phyloP scores from a whole-genome alignment of 148 eudicot species.

The Mesembryanthemum crystallinum region DNA sequence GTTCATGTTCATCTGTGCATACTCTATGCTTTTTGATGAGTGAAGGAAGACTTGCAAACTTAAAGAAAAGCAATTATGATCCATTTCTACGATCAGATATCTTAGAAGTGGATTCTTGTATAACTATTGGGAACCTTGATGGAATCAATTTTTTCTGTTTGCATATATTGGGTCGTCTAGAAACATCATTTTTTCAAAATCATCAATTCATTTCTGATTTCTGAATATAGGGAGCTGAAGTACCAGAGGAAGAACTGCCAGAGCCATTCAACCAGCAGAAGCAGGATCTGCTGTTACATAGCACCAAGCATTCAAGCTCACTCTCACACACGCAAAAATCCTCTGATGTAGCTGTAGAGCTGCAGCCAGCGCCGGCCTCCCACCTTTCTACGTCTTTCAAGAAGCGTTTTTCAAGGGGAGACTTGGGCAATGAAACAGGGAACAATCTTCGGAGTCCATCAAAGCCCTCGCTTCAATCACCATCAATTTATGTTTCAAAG shows the following conservation, averaged over 20 bases:
- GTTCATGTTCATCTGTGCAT: too few relatives aligned
- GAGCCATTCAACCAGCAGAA: slow-evolving; percentile 55
- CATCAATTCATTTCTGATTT: neutral
- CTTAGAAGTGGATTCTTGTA: neutral
- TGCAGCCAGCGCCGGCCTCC: slow-evolving; percentile 37
- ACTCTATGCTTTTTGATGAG: neutral
- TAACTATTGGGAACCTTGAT: neutral
- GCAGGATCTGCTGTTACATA: slow-evolving; percentile 16
- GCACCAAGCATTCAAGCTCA: slow-evolving; percentile 19
- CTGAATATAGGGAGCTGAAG: slow-evolving; percentile 55
- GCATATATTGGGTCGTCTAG: neutral
- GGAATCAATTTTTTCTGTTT: neutral
- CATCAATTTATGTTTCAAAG: neutral
- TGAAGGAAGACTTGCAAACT: neutral
- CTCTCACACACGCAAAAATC: neutral
- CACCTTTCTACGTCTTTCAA: slow-evolving; percentile 57
- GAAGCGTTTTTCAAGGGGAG: slow-evolving; percentile 45
- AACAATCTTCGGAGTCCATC: slow-evolving; percentile 14
- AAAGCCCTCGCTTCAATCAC: slow-evolving; percentile 5
- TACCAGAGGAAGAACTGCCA: slow-evolving; percentile 68
- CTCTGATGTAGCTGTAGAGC: slow-evolving; percentile 7
- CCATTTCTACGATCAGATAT: neutral
- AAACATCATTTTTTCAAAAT: too few relatives aligned
- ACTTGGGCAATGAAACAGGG: slow-evolving; percentile 11
- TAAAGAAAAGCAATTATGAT: neutral